These are phyloP conservation scores for Rhizopogon salebrosus DNA, from an alignment of 768 basidiomycete species.

Conservation along the genomic window DNA sequence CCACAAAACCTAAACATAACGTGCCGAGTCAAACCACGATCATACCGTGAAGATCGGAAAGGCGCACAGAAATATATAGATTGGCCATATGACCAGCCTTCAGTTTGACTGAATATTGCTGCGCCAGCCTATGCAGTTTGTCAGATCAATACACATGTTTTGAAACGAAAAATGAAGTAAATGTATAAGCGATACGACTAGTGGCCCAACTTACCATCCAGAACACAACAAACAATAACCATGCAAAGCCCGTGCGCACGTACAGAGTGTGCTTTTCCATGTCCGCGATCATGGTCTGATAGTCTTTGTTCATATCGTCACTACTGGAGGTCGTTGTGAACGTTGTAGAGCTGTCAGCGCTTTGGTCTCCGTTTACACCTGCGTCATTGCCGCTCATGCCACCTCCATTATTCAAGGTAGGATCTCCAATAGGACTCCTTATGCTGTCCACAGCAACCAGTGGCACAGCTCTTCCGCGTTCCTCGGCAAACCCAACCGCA, in stretches of 20 bases:
- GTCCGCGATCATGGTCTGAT: slow-evolving; percentile 12
- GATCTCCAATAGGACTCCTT: not conserved
- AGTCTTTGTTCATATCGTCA: slow-evolving; percentile 10
- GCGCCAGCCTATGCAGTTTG: slow-evolving; percentile 48
- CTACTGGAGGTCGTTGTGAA: slow-evolving; percentile 5
- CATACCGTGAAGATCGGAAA: not conserved
- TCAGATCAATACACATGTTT: not conserved
- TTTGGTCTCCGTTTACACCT: not conserved
- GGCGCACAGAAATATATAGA: slow-evolving; percentile 70
- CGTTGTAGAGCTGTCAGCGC: slow-evolving; percentile 2
- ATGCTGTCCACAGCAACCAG: not conserved
- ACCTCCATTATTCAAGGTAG: too few species aligned
- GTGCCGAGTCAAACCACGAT: not conserved
- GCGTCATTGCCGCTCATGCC: not conserved
- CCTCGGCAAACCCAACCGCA: slow-evolving; percentile 36
- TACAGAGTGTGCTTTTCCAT: slow-evolving; percentile 54
- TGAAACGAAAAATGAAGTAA: not conserved
- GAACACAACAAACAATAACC: slow-evolving; percentile 64
- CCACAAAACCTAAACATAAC: slow-evolving; percentile 48
- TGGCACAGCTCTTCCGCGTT: slow-evolving; percentile 5
- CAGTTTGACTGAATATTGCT: slow-evolving; percentile 62
- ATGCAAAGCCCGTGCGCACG: slow-evolving; percentile 51
- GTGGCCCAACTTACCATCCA: slow-evolving; percentile 54
- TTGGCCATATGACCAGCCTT: slow-evolving; percentile 59
- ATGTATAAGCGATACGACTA: not conserved